Base-by-base conservation (phyloP, 83 land plant species). In the Thuja plicata region DNA sequence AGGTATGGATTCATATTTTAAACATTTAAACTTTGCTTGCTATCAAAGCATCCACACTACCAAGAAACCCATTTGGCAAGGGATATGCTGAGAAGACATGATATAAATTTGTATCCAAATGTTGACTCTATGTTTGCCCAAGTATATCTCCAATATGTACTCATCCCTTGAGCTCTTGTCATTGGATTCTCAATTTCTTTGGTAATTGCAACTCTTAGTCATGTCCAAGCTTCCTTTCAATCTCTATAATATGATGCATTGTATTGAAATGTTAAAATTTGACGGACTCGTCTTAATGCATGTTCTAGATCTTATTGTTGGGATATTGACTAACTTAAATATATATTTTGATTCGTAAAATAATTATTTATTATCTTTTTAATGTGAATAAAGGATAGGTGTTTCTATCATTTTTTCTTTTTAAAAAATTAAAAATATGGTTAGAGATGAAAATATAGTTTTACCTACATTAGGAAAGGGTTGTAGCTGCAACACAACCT, bases 101-200 rank as follows among this genome's bases (percentile, higher is more conserved):
- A 35, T 71, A 71, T 30, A 71, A 71, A 71, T 34, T 71, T 71
- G 76, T n/a, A 71, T 8, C 30, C 34, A 71, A 30, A 71, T 71
- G 10, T 8, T 71, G 24, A 30, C 76, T 5, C 34, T 6, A 1
- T 71, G 30, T n/a, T n/a, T n/a, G n/a, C n/a, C n/a, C n/a, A n/a
- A n/a, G n/a, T n/a, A n/a, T n/a, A n/a, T n/a, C n/a, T n/a, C n/a
- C n/a, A n/a, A n/a, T n/a, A n/a, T n/a, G n/a, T n/a, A n/a, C n/a
- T n/a, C n/a, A n/a, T n/a, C 76, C 76, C n/a, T 30, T 71, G 76
- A 71, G 76, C 9, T 71, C 76, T 71, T n/a, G 76, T 71, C 76
- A 71, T 71, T n/a, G 76, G 2, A n/a, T 71, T 71, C n/a, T 71
- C 76, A 30, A 71, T 71, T 71, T 30, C 76, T 71, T 30, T 71